These are phyloP conservation scores for Syzygium grande DNA, from an alignment of 345 rosid species.

Conservation along the genomic window DNA sequence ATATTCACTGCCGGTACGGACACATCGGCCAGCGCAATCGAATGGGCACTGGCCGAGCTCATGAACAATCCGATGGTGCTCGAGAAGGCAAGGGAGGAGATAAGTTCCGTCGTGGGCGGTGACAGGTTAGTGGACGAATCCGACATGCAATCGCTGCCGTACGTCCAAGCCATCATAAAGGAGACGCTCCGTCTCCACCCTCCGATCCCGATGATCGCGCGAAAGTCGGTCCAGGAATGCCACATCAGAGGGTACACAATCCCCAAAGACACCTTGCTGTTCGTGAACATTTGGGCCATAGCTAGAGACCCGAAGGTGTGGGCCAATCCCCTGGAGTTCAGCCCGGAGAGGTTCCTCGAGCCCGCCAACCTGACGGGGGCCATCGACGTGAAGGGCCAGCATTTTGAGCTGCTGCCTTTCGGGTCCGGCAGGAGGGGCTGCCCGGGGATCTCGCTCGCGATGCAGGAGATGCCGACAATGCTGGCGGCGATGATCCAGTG, in stretches of 20 bases:
- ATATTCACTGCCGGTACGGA: conserved; percentile 41
- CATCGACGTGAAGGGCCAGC: conserved; percentile 27
- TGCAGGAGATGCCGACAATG: conserved; percentile 18
- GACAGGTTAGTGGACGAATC: conserved; percentile 24
- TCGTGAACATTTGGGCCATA: conserved; percentile 30
- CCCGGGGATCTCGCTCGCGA: conserved; percentile 33
- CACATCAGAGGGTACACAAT: conserved; percentile 19
- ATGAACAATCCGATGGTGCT: conserved; percentile 28
- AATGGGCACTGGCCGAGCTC: conserved; percentile 40
- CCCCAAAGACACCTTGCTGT: conserved; percentile 14
- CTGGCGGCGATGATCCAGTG: conserved; percentile 40
- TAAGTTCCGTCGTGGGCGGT: conserved; percentile 18
- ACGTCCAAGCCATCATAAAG: conserved; percentile 32
- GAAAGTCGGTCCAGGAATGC: conserved; percentile 18
- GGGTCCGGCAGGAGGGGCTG: conserved; percentile 44
- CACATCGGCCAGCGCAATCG: conserved; percentile 24
- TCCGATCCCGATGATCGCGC: conserved; percentile 27
- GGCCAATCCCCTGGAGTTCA: conserved; percentile 23
- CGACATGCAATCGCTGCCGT: conserved; percentile 20
- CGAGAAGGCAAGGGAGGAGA: conserved; percentile 26
- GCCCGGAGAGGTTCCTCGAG: conserved; percentile 28
- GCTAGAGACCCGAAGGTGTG: conserved; percentile 34
- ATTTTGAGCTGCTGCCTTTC: conserved; percentile 32
- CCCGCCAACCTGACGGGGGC: neutral
- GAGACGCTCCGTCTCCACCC: conserved; percentile 46